phyloP scores from a whole-genome alignment of 1,284 basidiomycete genomes.

The Fomitopsis betulina region DNA sequence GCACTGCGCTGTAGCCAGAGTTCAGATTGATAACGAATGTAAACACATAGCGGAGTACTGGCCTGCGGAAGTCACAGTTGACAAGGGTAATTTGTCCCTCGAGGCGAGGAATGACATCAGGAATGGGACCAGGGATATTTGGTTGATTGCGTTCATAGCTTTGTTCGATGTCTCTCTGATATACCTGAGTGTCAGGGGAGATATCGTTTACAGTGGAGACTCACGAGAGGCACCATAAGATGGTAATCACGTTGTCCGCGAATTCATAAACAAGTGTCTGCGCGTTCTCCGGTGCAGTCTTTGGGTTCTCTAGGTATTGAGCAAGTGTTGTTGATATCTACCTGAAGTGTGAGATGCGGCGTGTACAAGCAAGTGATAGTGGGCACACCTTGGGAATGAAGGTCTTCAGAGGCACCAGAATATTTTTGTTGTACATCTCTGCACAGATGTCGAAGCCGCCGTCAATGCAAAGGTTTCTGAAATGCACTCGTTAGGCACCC shows the following conservation, averaged over 20 bases:
- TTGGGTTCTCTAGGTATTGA: constrained; percentile 59
- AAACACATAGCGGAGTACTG: constrained; percentile 8
- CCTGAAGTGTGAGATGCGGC: background rate
- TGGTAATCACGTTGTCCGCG: constrained; percentile 86
- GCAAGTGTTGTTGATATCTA: constrained; percentile 77
- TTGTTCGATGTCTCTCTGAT: constrained; percentile 88
- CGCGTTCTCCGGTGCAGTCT: constrained; percentile 58
- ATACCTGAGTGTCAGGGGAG: constrained; percentile 26
- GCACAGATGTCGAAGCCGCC: constrained; percentile 91
- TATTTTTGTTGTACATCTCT: constrained; percentile 96
- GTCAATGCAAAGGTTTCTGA: constrained; percentile 89
- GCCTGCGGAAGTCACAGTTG: constrained; percentile 79
- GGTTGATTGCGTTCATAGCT: constrained; percentile 82
- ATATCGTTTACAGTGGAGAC: constrained; percentile 22
- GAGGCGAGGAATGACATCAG: constrained; percentile 80
- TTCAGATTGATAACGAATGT: background rate
- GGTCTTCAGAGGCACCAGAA: constrained; percentile 68
- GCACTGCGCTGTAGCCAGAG: constrained; percentile 67
- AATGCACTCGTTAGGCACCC: background rate
- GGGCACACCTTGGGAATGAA: constrained; percentile 67
- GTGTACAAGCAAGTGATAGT: background rate
- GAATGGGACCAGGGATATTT: constrained; percentile 71
- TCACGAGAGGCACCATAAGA: constrained; percentile 91
- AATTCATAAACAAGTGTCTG: constrained; percentile 81
- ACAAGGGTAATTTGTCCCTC: constrained; percentile 59